Evolutionary conservation across 1,139 yeast genomes (phyloP).

Genomic region (Lodderomyces pseudojiufengensis): DNA sequence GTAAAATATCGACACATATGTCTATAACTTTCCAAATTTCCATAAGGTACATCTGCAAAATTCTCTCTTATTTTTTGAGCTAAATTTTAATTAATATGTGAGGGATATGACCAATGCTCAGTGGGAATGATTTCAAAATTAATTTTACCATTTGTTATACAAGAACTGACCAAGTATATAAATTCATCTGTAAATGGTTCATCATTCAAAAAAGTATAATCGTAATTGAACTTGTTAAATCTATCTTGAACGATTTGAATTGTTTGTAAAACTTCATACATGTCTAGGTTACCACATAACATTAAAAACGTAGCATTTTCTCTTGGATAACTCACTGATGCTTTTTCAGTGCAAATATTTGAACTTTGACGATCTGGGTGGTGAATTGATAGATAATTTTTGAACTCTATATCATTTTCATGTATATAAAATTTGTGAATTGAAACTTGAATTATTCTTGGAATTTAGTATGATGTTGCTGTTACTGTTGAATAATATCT

Average conservation of each 20-base stretch:
- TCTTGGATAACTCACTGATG: constrained; percentile 5
- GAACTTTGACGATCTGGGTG: not conserved
- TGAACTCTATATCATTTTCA: constrained; percentile 3
- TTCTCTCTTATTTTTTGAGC: constrained; percentile 17
- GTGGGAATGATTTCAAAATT: constrained; percentile 29
- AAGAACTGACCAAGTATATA: constrained; percentile 18
- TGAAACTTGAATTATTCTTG: too few relatives aligned
- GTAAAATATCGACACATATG: constrained; percentile 37
- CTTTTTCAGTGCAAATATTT: constrained; percentile 8
- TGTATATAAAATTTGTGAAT: not conserved
- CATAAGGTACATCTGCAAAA: constrained; percentile 22
- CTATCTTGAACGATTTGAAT: constrained; percentile 67
- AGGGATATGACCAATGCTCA: constrained; percentile 33
- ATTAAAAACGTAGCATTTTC: constrained; percentile 64
- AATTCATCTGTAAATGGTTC: constrained; percentile 27
- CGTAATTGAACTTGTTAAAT: constrained; percentile 54
- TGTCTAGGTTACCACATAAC: constrained; percentile 67
- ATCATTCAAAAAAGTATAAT: constrained; percentile 36
- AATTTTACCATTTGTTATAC: constrained; percentile 21
- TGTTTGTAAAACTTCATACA: constrained; percentile 54
- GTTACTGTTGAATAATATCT: too few relatives aligned
- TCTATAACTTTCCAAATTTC: constrained; percentile 29
- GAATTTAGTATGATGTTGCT: too few relatives aligned
- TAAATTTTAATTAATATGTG: constrained; percentile 21
- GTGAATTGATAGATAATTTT: constrained; percentile 2